phyloP scores from a whole-genome alignment of 352 stramenopile species.

The Pythium volutum region DNA sequence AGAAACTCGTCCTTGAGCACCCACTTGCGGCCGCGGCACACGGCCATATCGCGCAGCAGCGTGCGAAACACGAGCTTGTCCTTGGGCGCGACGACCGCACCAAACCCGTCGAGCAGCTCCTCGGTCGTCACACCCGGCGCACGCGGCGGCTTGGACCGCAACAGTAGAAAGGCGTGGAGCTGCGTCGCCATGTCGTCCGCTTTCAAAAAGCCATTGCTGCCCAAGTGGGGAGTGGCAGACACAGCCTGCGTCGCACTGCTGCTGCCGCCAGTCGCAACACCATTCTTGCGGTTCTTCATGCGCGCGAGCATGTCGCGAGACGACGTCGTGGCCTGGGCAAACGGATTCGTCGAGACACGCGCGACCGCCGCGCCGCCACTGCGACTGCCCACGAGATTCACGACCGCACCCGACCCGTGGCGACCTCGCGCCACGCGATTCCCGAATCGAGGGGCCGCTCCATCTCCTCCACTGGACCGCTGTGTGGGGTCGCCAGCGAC shows the following conservation, averaged over 20 bases:
- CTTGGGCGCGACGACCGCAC: conserved; percentile 72
- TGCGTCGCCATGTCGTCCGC: conserved; percentile 62
- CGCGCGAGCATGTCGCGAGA: conserved; percentile 69
- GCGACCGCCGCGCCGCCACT: conserved; percentile 1
- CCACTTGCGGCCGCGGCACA: conserved; percentile 67
- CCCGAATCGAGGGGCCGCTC: conserved; percentile 31
- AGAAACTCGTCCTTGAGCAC: conserved; percentile 63
- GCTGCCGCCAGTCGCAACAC: conserved; percentile 19
- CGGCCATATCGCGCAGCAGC: conserved; percentile 78
- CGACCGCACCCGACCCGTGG: conserved; percentile 9
- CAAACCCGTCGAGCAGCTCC: conserved; percentile 88
- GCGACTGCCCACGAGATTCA: not conserved
- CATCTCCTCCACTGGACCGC: conserved; percentile 10
- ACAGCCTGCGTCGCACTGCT: not conserved
- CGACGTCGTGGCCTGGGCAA: conserved; percentile 35
- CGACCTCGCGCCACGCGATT: conserved; percentile 35
- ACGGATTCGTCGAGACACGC: conserved; percentile 27
- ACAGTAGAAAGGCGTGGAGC: conserved; percentile 80
- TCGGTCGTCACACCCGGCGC: conserved; percentile 80
- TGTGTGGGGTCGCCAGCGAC: conserved; percentile 62
- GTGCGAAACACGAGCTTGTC: conserved; percentile 88
- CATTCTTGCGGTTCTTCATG: conserved; percentile 50
- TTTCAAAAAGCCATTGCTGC: conserved; percentile 35
- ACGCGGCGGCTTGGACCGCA: conserved; percentile 1
- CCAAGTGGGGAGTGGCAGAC: conserved; percentile 8